A percentile compares a stretch with the other conserved stretches of the same genome.
phyloP scores from a whole-genome alignment of 2,329 filamentous ascomycete species.

The Colletotrichum filicis region DNA sequence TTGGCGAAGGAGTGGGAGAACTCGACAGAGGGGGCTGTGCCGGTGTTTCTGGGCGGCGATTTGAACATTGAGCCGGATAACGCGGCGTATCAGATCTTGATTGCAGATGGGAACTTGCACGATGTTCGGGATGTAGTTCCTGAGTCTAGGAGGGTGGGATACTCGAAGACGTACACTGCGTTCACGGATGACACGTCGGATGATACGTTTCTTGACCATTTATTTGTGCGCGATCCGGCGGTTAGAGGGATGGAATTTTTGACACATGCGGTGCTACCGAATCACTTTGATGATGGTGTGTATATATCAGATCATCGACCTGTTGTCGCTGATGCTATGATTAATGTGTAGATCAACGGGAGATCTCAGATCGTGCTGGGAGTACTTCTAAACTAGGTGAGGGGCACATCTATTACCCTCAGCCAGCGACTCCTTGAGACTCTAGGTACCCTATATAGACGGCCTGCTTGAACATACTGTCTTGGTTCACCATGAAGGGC shows the following conservation, averaged over 20 bases:
- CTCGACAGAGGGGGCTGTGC: slow-evolving; percentile 14
- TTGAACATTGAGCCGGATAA: slow-evolving; percentile 44
- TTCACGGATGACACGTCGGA: slow-evolving; percentile 39
- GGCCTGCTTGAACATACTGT: too few relatives aligned
- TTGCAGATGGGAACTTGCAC: slow-evolving; percentile 37
- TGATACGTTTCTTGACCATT: slow-evolving; percentile 41
- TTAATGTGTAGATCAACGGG: not conserved
- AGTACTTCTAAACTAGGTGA: accelerated
- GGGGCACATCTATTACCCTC: not conserved
- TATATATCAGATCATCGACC: slow-evolving; percentile 48
- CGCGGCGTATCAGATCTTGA: slow-evolving; percentile 40
- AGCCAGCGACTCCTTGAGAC: too few relatives aligned
- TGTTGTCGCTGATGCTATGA: slow-evolving; percentile 43
- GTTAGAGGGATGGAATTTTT: slow-evolving; percentile 37
- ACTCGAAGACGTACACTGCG: slow-evolving; percentile 44
- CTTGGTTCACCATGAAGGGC: too few relatives aligned
- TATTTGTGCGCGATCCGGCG: slow-evolving; percentile 43
- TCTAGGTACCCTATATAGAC: too few relatives aligned
- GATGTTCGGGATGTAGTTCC: slow-evolving; percentile 41
- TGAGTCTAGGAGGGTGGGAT: slow-evolving; percentile 38
- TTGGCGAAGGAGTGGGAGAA: slow-evolving; percentile 42
- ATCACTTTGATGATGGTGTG: slow-evolving; percentile 40
- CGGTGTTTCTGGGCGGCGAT: slow-evolving; percentile 47
- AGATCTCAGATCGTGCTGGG: not conserved
- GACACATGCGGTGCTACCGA: slow-evolving; percentile 41